These are phyloP conservation scores for Xylariaceae sp. DNA, from an alignment of 2,329 filamentous ascomycete species.

Conservation along the genomic window DNA sequence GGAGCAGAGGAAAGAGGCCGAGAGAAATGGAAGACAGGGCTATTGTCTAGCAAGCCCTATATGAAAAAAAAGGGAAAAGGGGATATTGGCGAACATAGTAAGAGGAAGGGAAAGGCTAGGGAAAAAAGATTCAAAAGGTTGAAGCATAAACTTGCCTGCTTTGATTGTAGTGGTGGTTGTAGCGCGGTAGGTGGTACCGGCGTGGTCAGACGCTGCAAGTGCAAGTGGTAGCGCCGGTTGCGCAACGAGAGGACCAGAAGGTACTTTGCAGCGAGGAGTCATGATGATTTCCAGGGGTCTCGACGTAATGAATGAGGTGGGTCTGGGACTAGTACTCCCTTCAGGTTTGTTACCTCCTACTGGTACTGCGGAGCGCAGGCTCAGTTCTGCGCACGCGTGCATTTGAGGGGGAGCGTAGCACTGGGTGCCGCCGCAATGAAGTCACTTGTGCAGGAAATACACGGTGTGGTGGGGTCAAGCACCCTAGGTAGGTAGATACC, in stretches of 20 bases:
- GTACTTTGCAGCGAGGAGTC: constrained; percentile 32
- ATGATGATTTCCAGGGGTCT: constrained; percentile 29
- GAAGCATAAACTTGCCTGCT: constrained; percentile 26
- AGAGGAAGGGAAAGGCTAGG: neutral
- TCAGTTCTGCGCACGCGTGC: constrained; percentile 6
- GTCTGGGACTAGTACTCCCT: no score
- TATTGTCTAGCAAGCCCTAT: neutral
- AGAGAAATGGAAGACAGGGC: neutral
- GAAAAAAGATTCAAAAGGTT: constrained; percentile 3
- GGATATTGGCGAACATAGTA: no score
- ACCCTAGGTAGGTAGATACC: neutral
- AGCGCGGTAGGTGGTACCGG: constrained; percentile 17
- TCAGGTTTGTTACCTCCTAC: neutral
- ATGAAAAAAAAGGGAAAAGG: neutral
- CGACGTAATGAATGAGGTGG: constrained; percentile 8
- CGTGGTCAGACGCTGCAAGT: constrained; percentile 8
- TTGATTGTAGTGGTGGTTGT: constrained; percentile 30
- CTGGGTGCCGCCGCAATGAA: no score
- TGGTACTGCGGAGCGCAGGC: constrained; percentile 18
- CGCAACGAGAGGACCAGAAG: constrained; percentile 28
- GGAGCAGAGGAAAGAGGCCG: neutral
- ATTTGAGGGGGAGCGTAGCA: no score
- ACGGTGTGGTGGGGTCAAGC: neutral
- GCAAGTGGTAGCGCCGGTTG: constrained; percentile 29
- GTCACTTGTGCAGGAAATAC: neutral